These are phyloP conservation scores for Phlebiopsis flavidoalba DNA, from an alignment of 768 basidiomycete species.

Conservation along the genomic window DNA sequence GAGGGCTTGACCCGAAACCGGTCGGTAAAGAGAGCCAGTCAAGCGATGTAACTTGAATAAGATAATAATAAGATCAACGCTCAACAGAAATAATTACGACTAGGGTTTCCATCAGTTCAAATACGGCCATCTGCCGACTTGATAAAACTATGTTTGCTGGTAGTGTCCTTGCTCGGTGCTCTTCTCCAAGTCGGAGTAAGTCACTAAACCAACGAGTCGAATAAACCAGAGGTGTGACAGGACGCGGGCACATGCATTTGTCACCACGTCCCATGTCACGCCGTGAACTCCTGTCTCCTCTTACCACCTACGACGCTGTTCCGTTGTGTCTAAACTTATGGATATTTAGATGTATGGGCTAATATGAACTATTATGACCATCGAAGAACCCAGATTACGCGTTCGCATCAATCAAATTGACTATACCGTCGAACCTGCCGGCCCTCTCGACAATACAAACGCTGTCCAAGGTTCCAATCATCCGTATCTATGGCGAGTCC, in stretches of 20 bases:
- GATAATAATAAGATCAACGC: neutral
- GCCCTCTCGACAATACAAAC: conserved; percentile 56
- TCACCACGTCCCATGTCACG: neutral
- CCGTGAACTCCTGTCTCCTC: neutral
- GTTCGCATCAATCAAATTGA: conserved; percentile 59
- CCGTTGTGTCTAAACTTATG: neutral
- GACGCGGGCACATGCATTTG: neutral
- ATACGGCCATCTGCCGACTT: too few relatives aligned
- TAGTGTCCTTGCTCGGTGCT: neutral
- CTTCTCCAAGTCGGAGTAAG: too few relatives aligned
- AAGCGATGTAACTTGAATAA: too few relatives aligned
- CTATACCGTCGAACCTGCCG: conserved; percentile 51
- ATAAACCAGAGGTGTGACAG: neutral
- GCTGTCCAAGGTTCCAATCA: conserved; percentile 66
- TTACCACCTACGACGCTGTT: neutral
- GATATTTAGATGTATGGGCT: neutral
- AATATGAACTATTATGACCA: conserved; percentile 13
- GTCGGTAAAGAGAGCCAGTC: neutral
- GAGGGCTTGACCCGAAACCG: neutral
- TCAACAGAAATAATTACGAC: neutral
- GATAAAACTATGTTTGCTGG: neutral
- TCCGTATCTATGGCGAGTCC: conserved; percentile 84
- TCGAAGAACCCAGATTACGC: conserved; percentile 23
- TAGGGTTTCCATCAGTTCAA: too few relatives aligned
- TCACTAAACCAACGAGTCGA: too few relatives aligned